phyloP scores from a whole-genome alignment of 371 early-diverging fungal species.

The Parasitella parasitica region DNA sequence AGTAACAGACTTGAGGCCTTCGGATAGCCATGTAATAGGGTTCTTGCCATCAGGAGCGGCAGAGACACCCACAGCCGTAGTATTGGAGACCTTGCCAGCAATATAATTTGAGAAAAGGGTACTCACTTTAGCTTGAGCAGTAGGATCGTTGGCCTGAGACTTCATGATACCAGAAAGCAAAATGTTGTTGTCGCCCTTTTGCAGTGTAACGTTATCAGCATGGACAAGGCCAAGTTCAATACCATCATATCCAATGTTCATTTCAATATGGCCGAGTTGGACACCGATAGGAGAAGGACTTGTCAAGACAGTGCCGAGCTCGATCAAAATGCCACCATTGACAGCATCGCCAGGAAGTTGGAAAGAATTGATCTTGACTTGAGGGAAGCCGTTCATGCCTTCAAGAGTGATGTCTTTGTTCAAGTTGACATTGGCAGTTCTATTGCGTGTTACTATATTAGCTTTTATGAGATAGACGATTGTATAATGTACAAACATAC shows the following conservation, averaged over 20 bases:
- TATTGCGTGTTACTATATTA: neutral
- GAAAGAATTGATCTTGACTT: slow-evolving; percentile 56
- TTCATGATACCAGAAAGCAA: slow-evolving; percentile 53
- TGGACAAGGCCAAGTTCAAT: slow-evolving; percentile 52
- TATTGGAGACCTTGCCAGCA: slow-evolving; percentile 47
- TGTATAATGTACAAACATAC: no score
- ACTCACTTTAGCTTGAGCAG: slow-evolving; percentile 45
- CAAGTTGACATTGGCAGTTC: slow-evolving; percentile 42
- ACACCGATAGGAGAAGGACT: slow-evolving; percentile 65
- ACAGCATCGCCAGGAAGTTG: slow-evolving; percentile 59
- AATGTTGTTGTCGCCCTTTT: slow-evolving; percentile 50
- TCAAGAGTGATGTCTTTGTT: slow-evolving; percentile 36
- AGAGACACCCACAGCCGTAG: slow-evolving; percentile 58
- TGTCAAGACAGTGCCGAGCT: slow-evolving; percentile 53
- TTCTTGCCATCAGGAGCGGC: slow-evolving; percentile 60
- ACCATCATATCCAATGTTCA: slow-evolving; percentile 53
- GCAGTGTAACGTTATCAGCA: slow-evolving; percentile 47
- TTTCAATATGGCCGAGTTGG: slow-evolving; percentile 55
- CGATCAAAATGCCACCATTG: slow-evolving; percentile 57
- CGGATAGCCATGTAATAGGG: slow-evolving; percentile 58
- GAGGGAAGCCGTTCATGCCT: slow-evolving; percentile 61
- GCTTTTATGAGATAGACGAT: no score
- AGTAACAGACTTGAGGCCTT: slow-evolving; percentile 53
- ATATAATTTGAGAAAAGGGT: slow-evolving; percentile 58
- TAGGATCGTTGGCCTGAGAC: slow-evolving; percentile 48